phyloP scores from a whole-genome alignment of 495 filamentous ascomycete genomes.

The Penicillium salamii region DNA sequence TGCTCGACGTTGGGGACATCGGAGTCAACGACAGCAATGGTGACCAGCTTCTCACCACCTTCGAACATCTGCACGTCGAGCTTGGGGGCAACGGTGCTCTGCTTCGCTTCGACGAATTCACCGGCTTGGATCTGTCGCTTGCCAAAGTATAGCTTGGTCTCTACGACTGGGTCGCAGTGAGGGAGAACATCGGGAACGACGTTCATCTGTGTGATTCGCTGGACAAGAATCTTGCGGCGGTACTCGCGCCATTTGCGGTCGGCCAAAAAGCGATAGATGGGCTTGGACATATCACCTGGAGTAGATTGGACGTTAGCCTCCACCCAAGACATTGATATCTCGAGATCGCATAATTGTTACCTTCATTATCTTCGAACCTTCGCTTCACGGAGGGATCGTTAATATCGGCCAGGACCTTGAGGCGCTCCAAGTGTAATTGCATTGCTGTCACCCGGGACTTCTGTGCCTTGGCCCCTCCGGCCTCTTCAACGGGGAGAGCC shows the following conservation, averaged over 20 bases:
- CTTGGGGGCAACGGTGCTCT: slow-evolving; percentile 67
- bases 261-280: slow-evolving; percentile 89
- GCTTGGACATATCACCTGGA: slow-evolving; percentile 89
- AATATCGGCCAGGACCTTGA: slow-evolving; percentile 90
- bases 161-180: slow-evolving; percentile 70
- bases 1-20: slow-evolving; percentile 80
- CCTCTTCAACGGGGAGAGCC: slow-evolving; percentile 53
- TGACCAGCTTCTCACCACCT: slow-evolving; percentile 73
- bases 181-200: slow-evolving; percentile 93
- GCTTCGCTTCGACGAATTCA: slow-evolving; percentile 66
- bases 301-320: slow-evolving; percentile 8
- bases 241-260: slow-evolving; percentile 84
- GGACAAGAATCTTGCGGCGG: slow-evolving; percentile 69
- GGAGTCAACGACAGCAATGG: slow-evolving; percentile 80
- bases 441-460: slow-evolving; percentile 67
- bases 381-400: slow-evolving; percentile 95
- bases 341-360: slow-evolving; percentile 45
- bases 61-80: slow-evolving; percentile 84
- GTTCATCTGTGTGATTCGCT: slow-evolving; percentile 84
- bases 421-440: slow-evolving; percentile 67
- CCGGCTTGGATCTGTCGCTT: slow-evolving; percentile 67
- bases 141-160: slow-evolving; percentile 77
- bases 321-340: not conserved
- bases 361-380: slow-evolving; percentile 87
- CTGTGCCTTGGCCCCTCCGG: slow-evolving; percentile 59